A percentile compares a stretch with the other conserved stretches of the same genome.
Evolutionary conservation across 768 basidiomycete species (phyloP).

Genomic region (Amanita pseudoporphyria): DNA sequence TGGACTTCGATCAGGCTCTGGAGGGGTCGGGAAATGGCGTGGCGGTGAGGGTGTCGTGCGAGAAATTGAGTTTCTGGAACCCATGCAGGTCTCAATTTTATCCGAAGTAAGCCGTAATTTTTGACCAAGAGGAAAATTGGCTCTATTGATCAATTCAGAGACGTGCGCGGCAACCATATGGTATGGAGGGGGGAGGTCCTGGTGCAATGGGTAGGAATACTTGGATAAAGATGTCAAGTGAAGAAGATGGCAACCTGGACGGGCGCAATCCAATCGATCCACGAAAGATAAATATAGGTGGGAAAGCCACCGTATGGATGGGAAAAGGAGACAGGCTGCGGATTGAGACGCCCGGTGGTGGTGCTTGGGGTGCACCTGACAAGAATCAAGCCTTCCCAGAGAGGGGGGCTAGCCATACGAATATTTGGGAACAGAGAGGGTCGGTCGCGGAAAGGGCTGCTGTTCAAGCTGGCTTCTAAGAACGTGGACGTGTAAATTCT

Average conservation of each 20-base stretch:
- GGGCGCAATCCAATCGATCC: constrained; percentile 24
- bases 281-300: constrained; percentile 78
- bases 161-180: constrained; percentile 80
- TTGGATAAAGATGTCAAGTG: constrained; percentile 70
- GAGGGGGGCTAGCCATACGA: constrained; percentile 23
- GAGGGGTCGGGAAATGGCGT: constrained; percentile 58
- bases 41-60: constrained; percentile 84
- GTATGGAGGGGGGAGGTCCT: constrained; percentile 68
- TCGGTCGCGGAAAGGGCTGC: constrained; percentile 57
- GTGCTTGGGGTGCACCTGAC: constrained; percentile 63
- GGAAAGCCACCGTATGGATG: constrained; percentile 83
- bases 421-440: constrained; percentile 61
- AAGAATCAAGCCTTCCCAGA: constrained; percentile 11
- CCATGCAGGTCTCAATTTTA: constrained; percentile 80
- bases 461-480: constrained; percentile 53
- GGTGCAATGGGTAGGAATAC: constrained; percentile 72
- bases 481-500: no score
- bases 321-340: constrained; percentile 75
- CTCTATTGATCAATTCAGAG: constrained; percentile 33
- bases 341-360: constrained; percentile 87
- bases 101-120: constrained; percentile 51
- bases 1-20: constrained; percentile 62
- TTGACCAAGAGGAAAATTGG: not conserved
- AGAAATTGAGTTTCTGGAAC: constrained; percentile 74
- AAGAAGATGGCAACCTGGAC: constrained; percentile 58